phyloP scores from a whole-genome alignment of 345 rosid species.

The Mallotus nudiflorus region DNA sequence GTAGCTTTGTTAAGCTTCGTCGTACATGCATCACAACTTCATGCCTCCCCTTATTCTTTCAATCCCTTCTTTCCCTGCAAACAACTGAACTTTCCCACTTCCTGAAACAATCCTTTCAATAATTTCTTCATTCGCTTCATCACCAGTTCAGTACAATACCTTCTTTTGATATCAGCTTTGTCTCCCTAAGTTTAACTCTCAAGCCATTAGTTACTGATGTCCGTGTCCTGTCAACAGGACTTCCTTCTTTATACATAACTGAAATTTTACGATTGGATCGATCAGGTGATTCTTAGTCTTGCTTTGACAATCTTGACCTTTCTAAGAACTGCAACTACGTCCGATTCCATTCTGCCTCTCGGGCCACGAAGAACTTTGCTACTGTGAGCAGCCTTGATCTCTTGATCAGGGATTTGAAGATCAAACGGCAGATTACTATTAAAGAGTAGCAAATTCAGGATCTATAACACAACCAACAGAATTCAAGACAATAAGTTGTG shows the following conservation, averaged over 20 bases:
- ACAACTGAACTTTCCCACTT: constrained; percentile 31
- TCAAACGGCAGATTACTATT: constrained; percentile 67
- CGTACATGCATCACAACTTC: constrained; percentile 66
- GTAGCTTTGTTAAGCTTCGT: constrained; percentile 67
- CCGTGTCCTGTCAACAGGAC: constrained; percentile 60
- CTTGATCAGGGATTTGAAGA: constrained; percentile 69
- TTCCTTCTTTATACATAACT: constrained; percentile 47
- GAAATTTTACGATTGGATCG: constrained; percentile 39
- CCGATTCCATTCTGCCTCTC: constrained; percentile 71
- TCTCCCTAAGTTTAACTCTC: constrained; percentile 51
- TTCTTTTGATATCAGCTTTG: constrained; percentile 64
- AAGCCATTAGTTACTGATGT: constrained; percentile 56
- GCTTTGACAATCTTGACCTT: constrained; percentile 58
- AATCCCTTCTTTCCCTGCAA: constrained; percentile 39
- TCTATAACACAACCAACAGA: no score
- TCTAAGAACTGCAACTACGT: constrained; percentile 56
- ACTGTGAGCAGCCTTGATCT: constrained; percentile 70
- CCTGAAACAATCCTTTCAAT: constrained; percentile 54
- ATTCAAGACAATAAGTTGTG: no score
- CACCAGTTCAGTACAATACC: constrained; percentile 60
- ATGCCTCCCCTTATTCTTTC: constrained; percentile 56
- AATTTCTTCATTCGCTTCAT: constrained; percentile 53
- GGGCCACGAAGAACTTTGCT: constrained; percentile 63
- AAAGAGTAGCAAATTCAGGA: no score
- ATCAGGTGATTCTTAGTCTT: constrained; percentile 62